Evolutionary conservation across 2,329 filamentous ascomycete genomes (phyloP), one percentile per base, ranked within the genome.

Genomic region (Claviceps digitariae): DNA sequence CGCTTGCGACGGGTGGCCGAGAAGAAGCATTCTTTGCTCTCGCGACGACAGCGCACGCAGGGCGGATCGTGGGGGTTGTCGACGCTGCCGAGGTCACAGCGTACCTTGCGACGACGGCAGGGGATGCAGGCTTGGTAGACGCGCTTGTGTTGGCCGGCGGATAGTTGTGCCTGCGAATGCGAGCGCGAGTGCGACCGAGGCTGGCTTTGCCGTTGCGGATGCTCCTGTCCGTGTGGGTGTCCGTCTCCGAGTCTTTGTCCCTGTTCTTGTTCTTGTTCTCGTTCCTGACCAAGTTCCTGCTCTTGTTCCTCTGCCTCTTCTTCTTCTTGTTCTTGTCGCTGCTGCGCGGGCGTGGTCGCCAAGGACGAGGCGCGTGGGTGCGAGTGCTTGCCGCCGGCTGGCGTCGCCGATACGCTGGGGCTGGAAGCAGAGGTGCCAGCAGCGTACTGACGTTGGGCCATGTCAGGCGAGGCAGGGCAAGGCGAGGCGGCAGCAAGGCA

Each of bases 11-110:
- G 80, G 34, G 90, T 97, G 21, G 90, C 88, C 57, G 90, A 95
- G 74, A 98, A 98, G 77, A 86, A 95, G 74, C 93, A 98, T 63
- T 95, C 86, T 69, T 97, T 97, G 72, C 85, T 89, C 74, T 98
- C 93, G 60, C 93, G 84, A 52, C 90, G 85, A 67, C 93, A 98
- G 64, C 93, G 83, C 55, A 91, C 87, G 68, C 93, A 98, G 2
- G 93, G 93, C 53, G 91, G 91, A 62, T 95, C 89, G 69, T 90
- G 83, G 25, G 93, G 93, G 62, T 93, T 91, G 71, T 97, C 93
- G 65, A 97, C 91, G 63, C 84, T 86, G 54, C 79, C 79, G 7
- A 83, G 69, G 58, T 82, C 79, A 66, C 78, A 82, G 55, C 79
- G 74, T 27, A 83, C 78, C 64, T 83, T 83, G 58, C 78, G 74